These are phyloP conservation scores for Neofusicoccum sp. DNA, from an alignment of 2,329 filamentous ascomycete genomes.

Conservation along the genomic window DNA sequence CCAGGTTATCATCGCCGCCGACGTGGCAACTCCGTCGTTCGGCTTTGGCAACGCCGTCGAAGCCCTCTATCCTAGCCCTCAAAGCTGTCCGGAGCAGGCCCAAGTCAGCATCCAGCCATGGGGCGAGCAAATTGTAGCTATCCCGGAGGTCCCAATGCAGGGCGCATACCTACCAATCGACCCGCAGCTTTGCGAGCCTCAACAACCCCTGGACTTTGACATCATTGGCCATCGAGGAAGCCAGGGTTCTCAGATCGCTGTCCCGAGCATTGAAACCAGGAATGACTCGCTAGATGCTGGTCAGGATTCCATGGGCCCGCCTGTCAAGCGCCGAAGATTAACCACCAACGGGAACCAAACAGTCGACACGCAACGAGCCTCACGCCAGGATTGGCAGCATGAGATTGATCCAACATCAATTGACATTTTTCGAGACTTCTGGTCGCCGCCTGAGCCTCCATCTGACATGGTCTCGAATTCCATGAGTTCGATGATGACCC, in stretches of 20 bases:
- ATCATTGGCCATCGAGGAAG: neutral
- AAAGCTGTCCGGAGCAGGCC: conserved; percentile 13
- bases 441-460: conserved; percentile 12
- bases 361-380: neutral
- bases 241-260: neutral
- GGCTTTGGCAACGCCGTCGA: conserved; percentile 8
- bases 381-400: conserved; percentile 3
- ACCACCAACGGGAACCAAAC: neutral
- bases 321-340: conserved; percentile 14
- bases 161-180: conserved; percentile 15
- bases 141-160: conserved; percentile 3
- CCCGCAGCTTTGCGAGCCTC: conserved; percentile 13
- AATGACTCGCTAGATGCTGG: conserved; percentile 12
- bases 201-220: neutral
- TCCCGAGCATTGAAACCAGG: neutral
- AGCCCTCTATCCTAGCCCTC: conserved; percentile 15
- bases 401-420: conserved; percentile 2
- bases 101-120: neutral
- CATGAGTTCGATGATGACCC: conserved; percentile 6
- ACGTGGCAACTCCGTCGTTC: neutral
- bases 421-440: conserved; percentile 21
- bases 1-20: neutral
- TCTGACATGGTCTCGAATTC: neutral
- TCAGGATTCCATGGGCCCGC: neutral
- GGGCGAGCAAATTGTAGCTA: neutral